Conservation (phyloP, 1,284 basidiomycete genomes). For the Sanghuangporus weigelae region DNA sequence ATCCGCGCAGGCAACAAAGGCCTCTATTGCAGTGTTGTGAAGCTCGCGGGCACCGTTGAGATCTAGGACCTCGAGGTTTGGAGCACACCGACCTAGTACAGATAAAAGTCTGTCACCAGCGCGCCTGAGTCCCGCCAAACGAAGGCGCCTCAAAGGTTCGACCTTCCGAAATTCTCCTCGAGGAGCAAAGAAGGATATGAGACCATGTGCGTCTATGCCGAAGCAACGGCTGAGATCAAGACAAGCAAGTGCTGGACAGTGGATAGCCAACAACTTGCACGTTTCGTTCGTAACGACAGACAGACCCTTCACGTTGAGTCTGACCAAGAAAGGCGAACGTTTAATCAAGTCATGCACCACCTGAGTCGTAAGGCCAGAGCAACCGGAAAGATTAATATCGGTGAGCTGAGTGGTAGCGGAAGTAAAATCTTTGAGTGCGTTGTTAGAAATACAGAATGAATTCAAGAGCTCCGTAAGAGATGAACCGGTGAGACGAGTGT, state of each 20-base stretch:
- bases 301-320: conserved; percentile 65
- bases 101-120: conserved; percentile 56
- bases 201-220: conserved; percentile 62
- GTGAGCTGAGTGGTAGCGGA: conserved; percentile 52
- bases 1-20: conserved; percentile 56
- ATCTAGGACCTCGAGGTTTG: conserved; percentile 79
- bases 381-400: conserved; percentile 70
- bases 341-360: conserved; percentile 69
- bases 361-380: conserved; percentile 54
- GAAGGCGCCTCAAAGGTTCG: conserved; percentile 52
- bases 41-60: conserved; percentile 67
- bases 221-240: conserved; percentile 75
- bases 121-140: conserved; percentile 59
- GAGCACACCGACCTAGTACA: conserved; percentile 56
- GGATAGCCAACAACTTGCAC: conserved; percentile 56
- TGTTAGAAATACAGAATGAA: conserved; percentile 40
- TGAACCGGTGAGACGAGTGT: conserved; percentile 46
- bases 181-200: conserved; percentile 24
- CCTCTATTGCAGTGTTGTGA: conserved; percentile 70
- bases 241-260: conserved; percentile 48
- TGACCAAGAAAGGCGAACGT: conserved; percentile 57
- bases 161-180: conserved; percentile 25
- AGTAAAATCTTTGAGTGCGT: conserved; percentile 33
- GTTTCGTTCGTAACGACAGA: conserved; percentile 67
- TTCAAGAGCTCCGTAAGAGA: conserved; percentile 48